Evolutionary conservation across 2,329 filamentous ascomycete genomes (phyloP).

Genomic region (Ascochyta pisi): DNA sequence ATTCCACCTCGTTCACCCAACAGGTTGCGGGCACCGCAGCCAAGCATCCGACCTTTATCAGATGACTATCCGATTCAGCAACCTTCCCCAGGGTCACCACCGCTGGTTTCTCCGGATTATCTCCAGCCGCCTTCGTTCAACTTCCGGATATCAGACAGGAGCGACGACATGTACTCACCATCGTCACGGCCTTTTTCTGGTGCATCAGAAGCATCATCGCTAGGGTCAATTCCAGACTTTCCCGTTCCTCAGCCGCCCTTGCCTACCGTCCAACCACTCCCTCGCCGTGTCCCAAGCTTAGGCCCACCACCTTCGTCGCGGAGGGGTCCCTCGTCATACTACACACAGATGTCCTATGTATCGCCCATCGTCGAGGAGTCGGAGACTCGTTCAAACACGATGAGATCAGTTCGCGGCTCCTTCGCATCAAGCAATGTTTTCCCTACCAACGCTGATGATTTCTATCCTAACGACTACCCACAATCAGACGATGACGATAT

Average conservation of each 20-base stretch:
- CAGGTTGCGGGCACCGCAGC: slow-evolving; percentile 50
- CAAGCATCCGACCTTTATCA: slow-evolving; percentile 50
- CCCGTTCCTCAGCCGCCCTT: slow-evolving; percentile 47
- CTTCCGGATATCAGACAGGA: slow-evolving; percentile 38
- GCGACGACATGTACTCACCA: slow-evolving; percentile 45
- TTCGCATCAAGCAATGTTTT: slow-evolving; percentile 59
- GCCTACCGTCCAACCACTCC: slow-evolving; percentile 42
- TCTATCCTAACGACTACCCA: slow-evolving; percentile 47
- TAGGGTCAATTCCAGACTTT: slow-evolving; percentile 53
- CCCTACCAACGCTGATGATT: slow-evolving; percentile 50
- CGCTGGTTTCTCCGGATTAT: slow-evolving; percentile 29
- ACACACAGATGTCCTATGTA: slow-evolving; percentile 56
- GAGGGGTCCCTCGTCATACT: slow-evolving; percentile 57
- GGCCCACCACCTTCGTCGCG: slow-evolving; percentile 58
- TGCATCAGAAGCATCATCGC: slow-evolving; percentile 49
- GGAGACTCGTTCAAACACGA: slow-evolving; percentile 54
- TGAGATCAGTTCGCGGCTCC: slow-evolving; percentile 51
- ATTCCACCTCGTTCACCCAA: slow-evolving; percentile 34
- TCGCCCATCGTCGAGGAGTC: slow-evolving; percentile 59
- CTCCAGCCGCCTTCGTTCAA: slow-evolving; percentile 30
- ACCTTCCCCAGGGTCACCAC: slow-evolving; percentile 31
- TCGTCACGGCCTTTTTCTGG: slow-evolving; percentile 47
- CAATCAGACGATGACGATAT: slow-evolving; percentile 50
- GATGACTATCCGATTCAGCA: slow-evolving; percentile 45
- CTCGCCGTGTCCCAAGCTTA: slow-evolving; percentile 51